Evolutionary conservation across 2,329 filamentous ascomycete species (phyloP).

Genomic region (Coniella vitis): DNA sequence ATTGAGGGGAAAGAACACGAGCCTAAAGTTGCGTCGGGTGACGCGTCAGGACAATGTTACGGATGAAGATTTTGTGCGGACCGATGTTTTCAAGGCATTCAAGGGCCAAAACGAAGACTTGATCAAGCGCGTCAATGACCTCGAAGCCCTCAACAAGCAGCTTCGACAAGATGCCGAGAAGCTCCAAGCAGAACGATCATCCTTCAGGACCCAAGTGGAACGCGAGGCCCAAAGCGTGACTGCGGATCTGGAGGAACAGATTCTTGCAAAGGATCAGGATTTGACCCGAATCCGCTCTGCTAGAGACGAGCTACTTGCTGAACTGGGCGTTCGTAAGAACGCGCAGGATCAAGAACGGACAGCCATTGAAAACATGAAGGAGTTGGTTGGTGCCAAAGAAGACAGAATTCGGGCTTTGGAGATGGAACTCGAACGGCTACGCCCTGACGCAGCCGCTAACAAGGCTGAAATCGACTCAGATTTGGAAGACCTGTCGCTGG

Average conservation of each 20-base stretch:
- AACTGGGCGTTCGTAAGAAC: constrained; percentile 71
- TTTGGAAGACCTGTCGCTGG: constrained; percentile 54
- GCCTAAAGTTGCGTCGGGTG: constrained; percentile 60
- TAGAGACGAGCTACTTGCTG: constrained; percentile 79
- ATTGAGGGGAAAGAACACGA: constrained; percentile 71
- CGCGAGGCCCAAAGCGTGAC: constrained; percentile 68
- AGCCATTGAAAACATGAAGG: constrained; percentile 67
- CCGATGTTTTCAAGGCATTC: constrained; percentile 87
- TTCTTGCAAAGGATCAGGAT: constrained; percentile 76
- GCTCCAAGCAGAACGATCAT: constrained; percentile 74
- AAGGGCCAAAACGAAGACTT: constrained; percentile 88
- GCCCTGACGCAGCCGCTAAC: constrained; percentile 39
- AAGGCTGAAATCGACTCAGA: constrained; percentile 39
- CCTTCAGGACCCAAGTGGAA: constrained; percentile 75
- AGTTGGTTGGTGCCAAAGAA: constrained; percentile 72
- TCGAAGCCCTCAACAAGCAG: constrained; percentile 83
- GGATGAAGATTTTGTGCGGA: constrained; percentile 90
- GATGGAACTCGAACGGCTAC: constrained; percentile 69
- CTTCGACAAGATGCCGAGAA: constrained; percentile 80
- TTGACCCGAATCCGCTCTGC: constrained; percentile 76
- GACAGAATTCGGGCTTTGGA: constrained; percentile 77
- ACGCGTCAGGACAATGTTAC: constrained; percentile 64
- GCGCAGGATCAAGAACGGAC: constrained; percentile 69
- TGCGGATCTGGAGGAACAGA: constrained; percentile 72
- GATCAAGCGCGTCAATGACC: constrained; percentile 82